A percentile compares a stretch with the other conserved stretches of the same genome.
Evolutionary conservation across 2,329 filamentous ascomycete genomes (phyloP).

Genomic region (Colletotrichum neosansevieriae): DNA sequence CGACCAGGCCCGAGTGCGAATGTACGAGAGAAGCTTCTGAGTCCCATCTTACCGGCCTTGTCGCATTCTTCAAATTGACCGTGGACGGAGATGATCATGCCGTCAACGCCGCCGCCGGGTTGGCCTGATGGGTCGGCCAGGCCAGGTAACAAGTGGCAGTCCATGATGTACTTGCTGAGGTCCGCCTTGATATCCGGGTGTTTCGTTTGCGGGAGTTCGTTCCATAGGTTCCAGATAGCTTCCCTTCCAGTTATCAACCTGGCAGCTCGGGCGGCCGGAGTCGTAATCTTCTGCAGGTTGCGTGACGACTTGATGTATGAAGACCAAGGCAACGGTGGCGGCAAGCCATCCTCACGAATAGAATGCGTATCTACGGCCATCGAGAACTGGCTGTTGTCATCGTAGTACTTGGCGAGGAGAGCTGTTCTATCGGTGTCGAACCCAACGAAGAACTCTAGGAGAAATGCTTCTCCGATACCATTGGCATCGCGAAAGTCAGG

Average conservation of each 20-base stretch:
- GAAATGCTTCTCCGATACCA: slow-evolving; percentile 80
- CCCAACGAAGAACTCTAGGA: slow-evolving; percentile 78
- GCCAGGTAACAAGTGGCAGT: slow-evolving; percentile 80
- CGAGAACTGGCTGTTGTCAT: slow-evolving; percentile 80
- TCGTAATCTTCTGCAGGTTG: slow-evolving; percentile 79
- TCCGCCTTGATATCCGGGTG: slow-evolving; percentile 79
- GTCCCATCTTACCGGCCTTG: slow-evolving; percentile 66
- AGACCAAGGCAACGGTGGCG: slow-evolving; percentile 71
- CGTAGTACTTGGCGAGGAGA: slow-evolving; percentile 78
- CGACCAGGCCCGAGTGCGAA: slow-evolving; percentile 83
- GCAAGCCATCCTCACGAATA: slow-evolving; percentile 61
- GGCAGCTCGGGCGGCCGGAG: slow-evolving; percentile 69
- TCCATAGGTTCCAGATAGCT: slow-evolving; percentile 77
- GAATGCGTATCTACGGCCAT: slow-evolving; percentile 75
- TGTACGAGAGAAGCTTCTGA: slow-evolving; percentile 84
- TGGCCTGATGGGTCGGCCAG: slow-evolving; percentile 77
- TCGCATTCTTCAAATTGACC: slow-evolving; percentile 86
- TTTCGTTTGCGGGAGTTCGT: slow-evolving; percentile 75
- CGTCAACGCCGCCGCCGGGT: slow-evolving; percentile 75
- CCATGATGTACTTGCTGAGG: slow-evolving; percentile 81
- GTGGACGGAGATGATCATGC: slow-evolving; percentile 82
- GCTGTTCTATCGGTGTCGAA: slow-evolving; percentile 79
- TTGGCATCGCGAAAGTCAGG: slow-evolving; percentile 81
- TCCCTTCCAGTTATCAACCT: slow-evolving; percentile 75
- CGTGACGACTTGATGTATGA: slow-evolving; percentile 82